Evolutionary conservation across 345 rosid species (phyloP), one percentile per base, ranked within the genome.

Genomic region (Pelargonium nanum): DNA sequence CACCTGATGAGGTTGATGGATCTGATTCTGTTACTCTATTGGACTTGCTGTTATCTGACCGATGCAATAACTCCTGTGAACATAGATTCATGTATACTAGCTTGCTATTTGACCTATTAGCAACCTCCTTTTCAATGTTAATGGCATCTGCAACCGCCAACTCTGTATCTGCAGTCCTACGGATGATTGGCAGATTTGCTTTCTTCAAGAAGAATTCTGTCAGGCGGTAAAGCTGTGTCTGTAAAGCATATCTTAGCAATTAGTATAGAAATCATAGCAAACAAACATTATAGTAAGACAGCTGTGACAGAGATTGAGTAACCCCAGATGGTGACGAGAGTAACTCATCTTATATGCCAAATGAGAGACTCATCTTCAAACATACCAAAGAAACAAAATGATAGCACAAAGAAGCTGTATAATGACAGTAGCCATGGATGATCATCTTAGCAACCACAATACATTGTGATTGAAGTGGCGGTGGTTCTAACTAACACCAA

Each of bases 131-230:
- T 75, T 93, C 99, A 24, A 89, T 85, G 66, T 93, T 93, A 66
- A 83, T 68, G 26, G 97, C 99, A 83, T 93, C 99, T 61, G 99
- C 99, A 71, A 93, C 88, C 54, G 97, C 97, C 77, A 93, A 78
- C 77, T 93, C 99, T 26, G 96, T 86, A 30, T 75, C 95, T 68
- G 97, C 99, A 62, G 81, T 83, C 75, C 92, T 83, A 72, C 83
- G 65, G 62, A 85, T 69, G 63, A 81, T 75, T 21, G 78, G 80
- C 59, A 83, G 70, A 75, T 89, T 80, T 81, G 80, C 80, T 74
- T 77, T 85, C 82, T 74, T 89, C 78, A 93, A 68, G 68, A 89
- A 75, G 73, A 74, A 81, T 71, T 93, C 99, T 19, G 99, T 66
- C 77, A 93, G 64, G 63, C 90, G 95, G 76, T 84, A 79, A 67